Evolutionary conservation across 2,329 filamentous ascomycete genomes (phyloP).

Genomic region (Chaetomiaceae sp.): DNA sequence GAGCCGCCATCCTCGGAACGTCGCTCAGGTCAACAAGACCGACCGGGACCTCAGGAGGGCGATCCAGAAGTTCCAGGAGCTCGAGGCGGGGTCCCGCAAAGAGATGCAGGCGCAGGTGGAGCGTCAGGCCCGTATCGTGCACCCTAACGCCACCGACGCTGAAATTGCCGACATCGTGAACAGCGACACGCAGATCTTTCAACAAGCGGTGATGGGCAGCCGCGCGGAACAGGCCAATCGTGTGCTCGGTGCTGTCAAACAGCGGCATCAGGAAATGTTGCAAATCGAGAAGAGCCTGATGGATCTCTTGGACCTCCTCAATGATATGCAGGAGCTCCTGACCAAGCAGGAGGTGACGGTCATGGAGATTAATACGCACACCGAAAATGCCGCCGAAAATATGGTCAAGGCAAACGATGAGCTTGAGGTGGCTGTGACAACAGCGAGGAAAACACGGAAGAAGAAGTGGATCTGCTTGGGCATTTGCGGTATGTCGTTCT

Average conservation of each 20-base stretch:
- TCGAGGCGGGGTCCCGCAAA: constrained; percentile 76
- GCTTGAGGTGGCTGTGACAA: constrained; percentile 75
- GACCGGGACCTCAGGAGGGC: constrained; percentile 75
- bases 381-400: constrained; percentile 78
- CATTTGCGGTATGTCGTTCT: constrained; percentile 54
- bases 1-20: constrained; percentile 67
- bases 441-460: constrained; percentile 72
- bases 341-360: constrained; percentile 81
- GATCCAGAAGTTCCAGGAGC: constrained; percentile 75
- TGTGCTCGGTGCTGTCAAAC: constrained; percentile 73
- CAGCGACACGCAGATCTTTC: constrained; percentile 76
- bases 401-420: constrained; percentile 81
- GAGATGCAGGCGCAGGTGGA: constrained; percentile 78
- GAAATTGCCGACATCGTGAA: constrained; percentile 76
- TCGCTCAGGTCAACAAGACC: constrained; percentile 73
- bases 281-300: constrained; percentile 91
- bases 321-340: constrained; percentile 81
- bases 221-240: constrained; percentile 76
- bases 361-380: constrained; percentile 77
- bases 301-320: constrained; percentile 81
- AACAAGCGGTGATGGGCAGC: constrained; percentile 78
- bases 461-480: constrained; percentile 98
- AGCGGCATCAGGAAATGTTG: constrained; percentile 80
- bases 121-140: constrained; percentile 85
- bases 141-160: constrained; percentile 70